phyloP scores from a whole-genome alignment of 352 stramenopile genomes.

The Phytophthora constricta region DNA sequence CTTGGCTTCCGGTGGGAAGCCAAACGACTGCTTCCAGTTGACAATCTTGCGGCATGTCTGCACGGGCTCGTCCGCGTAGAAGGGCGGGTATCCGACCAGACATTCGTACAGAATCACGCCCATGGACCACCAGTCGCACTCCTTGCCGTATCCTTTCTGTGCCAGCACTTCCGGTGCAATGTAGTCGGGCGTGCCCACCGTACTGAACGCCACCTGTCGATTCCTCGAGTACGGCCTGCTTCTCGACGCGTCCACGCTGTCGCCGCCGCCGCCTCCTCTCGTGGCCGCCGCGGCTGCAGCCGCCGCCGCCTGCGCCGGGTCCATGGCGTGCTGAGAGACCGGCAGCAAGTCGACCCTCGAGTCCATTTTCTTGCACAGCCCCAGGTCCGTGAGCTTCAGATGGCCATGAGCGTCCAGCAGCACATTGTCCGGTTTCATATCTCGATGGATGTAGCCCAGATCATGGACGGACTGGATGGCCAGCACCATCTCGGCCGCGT shows the following conservation, averaged over 20 bases:
- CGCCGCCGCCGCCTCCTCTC: slow-evolving; percentile 31
- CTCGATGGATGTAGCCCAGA: slow-evolving; percentile 98
- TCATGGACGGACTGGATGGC: slow-evolving; percentile 98
- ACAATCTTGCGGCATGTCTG: slow-evolving; percentile 97
- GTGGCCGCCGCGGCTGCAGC: slow-evolving; percentile 14
- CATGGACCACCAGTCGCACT: slow-evolving; percentile 99
- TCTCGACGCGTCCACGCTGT: slow-evolving; percentile 53
- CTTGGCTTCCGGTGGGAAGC: slow-evolving; percentile 74
- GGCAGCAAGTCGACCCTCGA: slow-evolving; percentile 82
- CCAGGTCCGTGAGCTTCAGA: slow-evolving; percentile 99
- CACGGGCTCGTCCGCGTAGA: slow-evolving; percentile 98
- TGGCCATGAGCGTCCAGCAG: slow-evolving; percentile 98
- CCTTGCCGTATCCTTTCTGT: slow-evolving; percentile 83
- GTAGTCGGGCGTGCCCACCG: slow-evolving; percentile 99
- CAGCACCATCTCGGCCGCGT: slow-evolving; percentile 98
- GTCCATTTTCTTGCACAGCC: slow-evolving; percentile 97
- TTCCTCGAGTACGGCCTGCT: slow-evolving; percentile 59
- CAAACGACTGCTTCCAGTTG: slow-evolving; percentile 88
- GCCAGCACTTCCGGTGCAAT: slow-evolving; percentile 98
- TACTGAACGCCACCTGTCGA: slow-evolving; percentile 96
- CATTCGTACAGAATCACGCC: slow-evolving; percentile 99
- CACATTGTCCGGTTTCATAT: slow-evolving; percentile 98
- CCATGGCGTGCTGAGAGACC: slow-evolving; percentile 75
- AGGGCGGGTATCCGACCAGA: slow-evolving; percentile 98
- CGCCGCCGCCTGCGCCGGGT: slow-evolving; percentile 30